Percentiles rank a stretch among this genome's conserved stretches.
phyloP scores from a whole-genome alignment of 495 filamentous ascomycete genomes.

The Melanomma pulvis-pyrius region DNA sequence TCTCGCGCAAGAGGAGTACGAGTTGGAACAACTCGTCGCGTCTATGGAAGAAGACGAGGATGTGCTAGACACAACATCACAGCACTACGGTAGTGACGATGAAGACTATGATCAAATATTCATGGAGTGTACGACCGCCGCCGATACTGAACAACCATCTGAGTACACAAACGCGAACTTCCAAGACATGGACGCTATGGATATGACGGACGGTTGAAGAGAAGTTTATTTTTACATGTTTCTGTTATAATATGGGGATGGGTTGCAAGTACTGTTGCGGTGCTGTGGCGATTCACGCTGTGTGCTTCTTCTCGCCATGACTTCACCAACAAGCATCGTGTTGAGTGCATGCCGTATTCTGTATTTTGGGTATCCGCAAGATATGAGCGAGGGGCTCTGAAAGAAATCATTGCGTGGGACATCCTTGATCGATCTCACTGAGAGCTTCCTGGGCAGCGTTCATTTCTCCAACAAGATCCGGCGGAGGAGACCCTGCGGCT shows the following conservation, averaged over 20 bases:
- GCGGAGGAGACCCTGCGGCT: conserved; percentile 84
- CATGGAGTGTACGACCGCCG: conserved; percentile 47
- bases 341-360: conserved; percentile 18
- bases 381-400: not conserved
- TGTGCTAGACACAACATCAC: conserved; percentile 8
- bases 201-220: conserved; percentile 33
- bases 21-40: conserved; percentile 61
- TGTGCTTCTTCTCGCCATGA: not conserved
- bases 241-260: not conserved
- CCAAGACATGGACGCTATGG: conserved; percentile 32
- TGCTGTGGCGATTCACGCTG: not conserved
- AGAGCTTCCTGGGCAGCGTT: conserved; percentile 72
- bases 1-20: conserved; percentile 57
- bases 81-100: conserved; percentile 48
- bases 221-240: not conserved
- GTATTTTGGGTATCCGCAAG: conserved; percentile 22
- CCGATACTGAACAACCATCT: conserved; percentile 3
- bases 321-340: not conserved
- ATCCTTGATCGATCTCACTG: conserved; percentile 69
- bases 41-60: conserved; percentile 44
- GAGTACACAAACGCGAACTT: conserved; percentile 7
- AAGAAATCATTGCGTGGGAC: conserved; percentile 65
- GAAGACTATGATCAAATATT: conserved; percentile 65
- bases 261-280: not conserved
- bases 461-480: conserved; percentile 90